phyloP scores from a whole-genome alignment of 257 asterid genomes.

The Solanum peruvianum region DNA sequence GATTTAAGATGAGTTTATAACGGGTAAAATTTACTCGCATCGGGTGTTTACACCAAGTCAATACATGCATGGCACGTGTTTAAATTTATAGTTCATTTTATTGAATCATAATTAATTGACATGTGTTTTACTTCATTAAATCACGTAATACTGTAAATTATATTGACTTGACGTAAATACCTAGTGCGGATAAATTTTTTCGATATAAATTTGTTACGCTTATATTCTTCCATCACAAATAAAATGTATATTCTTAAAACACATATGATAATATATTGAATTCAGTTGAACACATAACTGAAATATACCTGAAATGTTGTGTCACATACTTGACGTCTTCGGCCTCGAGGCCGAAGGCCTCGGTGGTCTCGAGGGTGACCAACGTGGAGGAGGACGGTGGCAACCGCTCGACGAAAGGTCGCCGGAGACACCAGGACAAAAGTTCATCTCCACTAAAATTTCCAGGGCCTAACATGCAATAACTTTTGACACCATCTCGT shows the following conservation, averaged over 20 bases:
- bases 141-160: no score
- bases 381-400: conserved; percentile 25
- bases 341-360: conserved; percentile 18
- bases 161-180: no score
- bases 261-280: background rate
- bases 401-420: conserved; percentile 13
- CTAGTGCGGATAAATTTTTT: no score
- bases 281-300: background rate
- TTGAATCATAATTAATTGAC: no score
- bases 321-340: conserved; percentile 16
- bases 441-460: conserved; percentile 31
- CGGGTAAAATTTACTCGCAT: no score
- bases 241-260: background rate
- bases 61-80: no score
- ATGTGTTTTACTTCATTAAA: no score
- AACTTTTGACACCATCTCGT: conserved; percentile 1
- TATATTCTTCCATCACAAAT: background rate
- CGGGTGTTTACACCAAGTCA: no score
- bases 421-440: conserved; percentile 24
- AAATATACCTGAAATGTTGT: conserved; percentile 10
- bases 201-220: background rate
- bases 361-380: conserved; percentile 10
- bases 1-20: background rate
- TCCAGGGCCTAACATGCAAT: conserved; percentile 21
- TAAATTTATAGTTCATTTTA: no score